A percentile compares a stretch with the other conserved stretches of the same genome.
Evolutionary conservation across 2,329 filamentous ascomycete genomes (phyloP).

Genomic region (Sarocladium oryzae): DNA sequence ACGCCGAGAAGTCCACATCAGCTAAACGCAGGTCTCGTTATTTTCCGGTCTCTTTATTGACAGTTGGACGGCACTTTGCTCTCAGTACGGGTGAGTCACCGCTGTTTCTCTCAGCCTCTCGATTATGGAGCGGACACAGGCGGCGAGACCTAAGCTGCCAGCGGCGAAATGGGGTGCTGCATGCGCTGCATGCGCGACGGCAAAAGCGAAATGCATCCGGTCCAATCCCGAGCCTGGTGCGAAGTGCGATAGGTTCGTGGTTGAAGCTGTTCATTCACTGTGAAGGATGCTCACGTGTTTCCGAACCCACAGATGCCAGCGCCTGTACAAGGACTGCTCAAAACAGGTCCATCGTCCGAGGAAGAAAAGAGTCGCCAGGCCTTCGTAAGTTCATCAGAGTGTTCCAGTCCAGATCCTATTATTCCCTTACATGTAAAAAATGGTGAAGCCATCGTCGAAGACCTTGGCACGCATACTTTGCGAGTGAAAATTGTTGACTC

Average conservation of each 20-base stretch:
- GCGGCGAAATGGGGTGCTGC: constrained; percentile 43
- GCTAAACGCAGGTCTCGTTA: too few relatives aligned
- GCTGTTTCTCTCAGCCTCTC: background rate
- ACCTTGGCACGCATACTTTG: background rate
- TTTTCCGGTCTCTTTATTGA: too few relatives aligned
- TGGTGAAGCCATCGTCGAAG: too few relatives aligned
- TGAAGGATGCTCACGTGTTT: background rate
- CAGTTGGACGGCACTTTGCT: too few relatives aligned
- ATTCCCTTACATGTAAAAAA: too few relatives aligned
- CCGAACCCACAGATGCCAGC: constrained; percentile 33
- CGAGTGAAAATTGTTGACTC: background rate
- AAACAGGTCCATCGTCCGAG: constrained; percentile 41
- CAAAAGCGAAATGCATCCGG: constrained; percentile 45
- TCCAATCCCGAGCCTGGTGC: constrained; percentile 27
- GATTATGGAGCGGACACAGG: background rate
- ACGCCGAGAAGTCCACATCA: too few relatives aligned
- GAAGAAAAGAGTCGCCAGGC: constrained; percentile 44
- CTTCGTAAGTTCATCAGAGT: too few relatives aligned
- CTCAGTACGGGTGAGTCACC: too few relatives aligned
- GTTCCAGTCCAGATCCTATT: too few relatives aligned
- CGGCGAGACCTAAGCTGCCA: constrained; percentile 24
- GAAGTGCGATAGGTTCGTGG: constrained; percentile 38
- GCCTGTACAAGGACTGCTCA: constrained; percentile 40
- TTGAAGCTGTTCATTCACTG: background rate
- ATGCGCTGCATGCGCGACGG: constrained; percentile 39